phyloP scores from a whole-genome alignment of 2,329 filamentous ascomycete genomes.

The Penicillium olsonii region DNA sequence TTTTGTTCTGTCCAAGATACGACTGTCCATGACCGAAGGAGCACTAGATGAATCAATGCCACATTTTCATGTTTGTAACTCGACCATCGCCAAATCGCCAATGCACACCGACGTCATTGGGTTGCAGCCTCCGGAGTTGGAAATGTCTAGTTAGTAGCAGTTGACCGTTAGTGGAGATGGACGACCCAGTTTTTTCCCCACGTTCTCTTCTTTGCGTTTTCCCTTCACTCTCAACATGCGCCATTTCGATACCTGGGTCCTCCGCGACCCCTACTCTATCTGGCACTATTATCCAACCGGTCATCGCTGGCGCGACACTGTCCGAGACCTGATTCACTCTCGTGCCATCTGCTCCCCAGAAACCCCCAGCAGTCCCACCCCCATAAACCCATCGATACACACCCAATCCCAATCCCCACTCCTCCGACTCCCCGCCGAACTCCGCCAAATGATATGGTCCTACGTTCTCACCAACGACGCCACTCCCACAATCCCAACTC shows the following conservation, averaged over 20 bases:
- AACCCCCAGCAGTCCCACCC: not conserved
- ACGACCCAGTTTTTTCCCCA: constrained; percentile 16
- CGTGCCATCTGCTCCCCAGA: constrained; percentile 37
- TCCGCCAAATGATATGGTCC: constrained; percentile 41
- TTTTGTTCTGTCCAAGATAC: too few relatives aligned
- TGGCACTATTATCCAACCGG: constrained; percentile 41
- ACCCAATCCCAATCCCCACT: constrained; percentile 23
- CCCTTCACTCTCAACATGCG: constrained; percentile 28
- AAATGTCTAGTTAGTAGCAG: too few relatives aligned
- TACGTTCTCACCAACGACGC: constrained; percentile 35
- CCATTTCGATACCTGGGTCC: constrained; percentile 42
- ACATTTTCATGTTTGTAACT: too few relatives aligned
- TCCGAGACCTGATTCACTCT: constrained; percentile 38
- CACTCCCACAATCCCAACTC: not conserved
- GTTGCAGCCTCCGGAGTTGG: constrained; percentile 25
- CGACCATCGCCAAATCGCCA: too few relatives aligned
- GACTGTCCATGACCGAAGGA: too few relatives aligned
- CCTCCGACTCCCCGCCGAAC: constrained; percentile 35
- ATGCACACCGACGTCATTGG: constrained; percentile 28
- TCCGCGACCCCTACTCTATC: constrained; percentile 43
- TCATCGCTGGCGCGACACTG: constrained; percentile 37
- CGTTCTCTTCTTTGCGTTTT: not conserved
- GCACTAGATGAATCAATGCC: too few relatives aligned
- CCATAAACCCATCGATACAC: constrained; percentile 19
- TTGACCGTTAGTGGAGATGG: too few relatives aligned